Conservation (phyloP, 441 rosid genomes). For the Erodium moschatum region DNA sequence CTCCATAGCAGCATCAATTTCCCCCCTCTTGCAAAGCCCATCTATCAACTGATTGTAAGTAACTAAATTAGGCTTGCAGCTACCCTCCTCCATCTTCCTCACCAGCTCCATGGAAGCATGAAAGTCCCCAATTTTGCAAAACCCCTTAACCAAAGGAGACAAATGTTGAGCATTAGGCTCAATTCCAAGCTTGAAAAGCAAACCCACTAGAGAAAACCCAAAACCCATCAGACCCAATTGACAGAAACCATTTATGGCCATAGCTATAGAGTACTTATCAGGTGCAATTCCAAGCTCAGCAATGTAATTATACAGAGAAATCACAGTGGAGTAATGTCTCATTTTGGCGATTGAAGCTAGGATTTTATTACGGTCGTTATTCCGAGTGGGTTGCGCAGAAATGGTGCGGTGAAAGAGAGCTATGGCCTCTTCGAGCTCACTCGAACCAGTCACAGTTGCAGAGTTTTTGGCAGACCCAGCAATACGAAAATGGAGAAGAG, state of each 20-base stretch:
- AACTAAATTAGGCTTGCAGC: background rate
- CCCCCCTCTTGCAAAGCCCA: background rate
- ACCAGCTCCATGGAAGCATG: background rate
- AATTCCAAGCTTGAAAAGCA: background rate
- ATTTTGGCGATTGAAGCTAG: background rate
- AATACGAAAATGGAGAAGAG: background rate
- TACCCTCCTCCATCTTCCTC: constrained; percentile 6
- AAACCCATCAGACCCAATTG: constrained; percentile 2
- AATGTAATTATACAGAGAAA: background rate
- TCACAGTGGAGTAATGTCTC: background rate
- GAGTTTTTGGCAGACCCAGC: background rate
- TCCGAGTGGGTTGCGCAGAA: background rate
- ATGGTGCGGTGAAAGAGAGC: background rate
- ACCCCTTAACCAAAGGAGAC: constrained; percentile 2
- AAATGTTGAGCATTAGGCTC: background rate
- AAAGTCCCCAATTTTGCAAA: background rate
- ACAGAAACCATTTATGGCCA: background rate
- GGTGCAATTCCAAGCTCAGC: background rate
- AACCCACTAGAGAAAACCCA: background rate
- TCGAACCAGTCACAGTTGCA: background rate
- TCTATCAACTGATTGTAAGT: background rate
- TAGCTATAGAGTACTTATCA: background rate
- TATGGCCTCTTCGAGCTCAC: background rate
- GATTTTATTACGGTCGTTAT: background rate
- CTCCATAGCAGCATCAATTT: background rate